A percentile compares a stretch with the other conserved stretches of the same genome.
These are phyloP conservation scores for Biscogniauxia sp. DNA, from an alignment of 2,329 filamentous ascomycete species.

Conservation along the genomic window DNA sequence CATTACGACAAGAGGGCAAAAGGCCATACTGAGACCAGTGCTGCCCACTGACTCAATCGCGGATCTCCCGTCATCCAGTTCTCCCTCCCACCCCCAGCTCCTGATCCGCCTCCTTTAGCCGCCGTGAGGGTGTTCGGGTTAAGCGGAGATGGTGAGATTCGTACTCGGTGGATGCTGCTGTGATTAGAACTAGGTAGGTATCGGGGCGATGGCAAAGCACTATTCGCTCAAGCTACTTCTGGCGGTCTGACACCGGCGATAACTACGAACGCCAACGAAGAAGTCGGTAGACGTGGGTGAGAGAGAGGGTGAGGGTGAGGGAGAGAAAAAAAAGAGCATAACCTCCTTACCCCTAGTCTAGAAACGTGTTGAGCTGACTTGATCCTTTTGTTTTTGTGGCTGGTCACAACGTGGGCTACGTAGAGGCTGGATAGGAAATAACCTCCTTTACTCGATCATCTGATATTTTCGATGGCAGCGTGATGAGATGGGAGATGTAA, in stretches of 20 bases:
- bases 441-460: background rate
- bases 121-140: background rate
- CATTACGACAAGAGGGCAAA: too few relatives aligned
- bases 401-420: background rate
- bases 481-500: background rate
- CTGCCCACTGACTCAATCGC: background rate
- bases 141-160: background rate
- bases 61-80: background rate
- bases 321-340: background rate
- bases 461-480: background rate
- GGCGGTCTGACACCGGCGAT: background rate
- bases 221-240: background rate
- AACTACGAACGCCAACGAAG: background rate
- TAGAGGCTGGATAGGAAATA: background rate
- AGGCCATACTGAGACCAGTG: background rate
- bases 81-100: background rate
- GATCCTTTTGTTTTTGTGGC: background rate
- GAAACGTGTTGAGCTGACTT: background rate
- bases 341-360: background rate
- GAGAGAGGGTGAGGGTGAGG: background rate
- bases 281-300: too few relatives aligned
- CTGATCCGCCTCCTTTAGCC: background rate
- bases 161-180: background rate
- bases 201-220: background rate
- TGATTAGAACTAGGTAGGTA: too few relatives aligned